These are phyloP conservation scores for Coelastrella sp. DNA, from an alignment of 139 green algal genomes.

Conservation along the genomic window DNA sequence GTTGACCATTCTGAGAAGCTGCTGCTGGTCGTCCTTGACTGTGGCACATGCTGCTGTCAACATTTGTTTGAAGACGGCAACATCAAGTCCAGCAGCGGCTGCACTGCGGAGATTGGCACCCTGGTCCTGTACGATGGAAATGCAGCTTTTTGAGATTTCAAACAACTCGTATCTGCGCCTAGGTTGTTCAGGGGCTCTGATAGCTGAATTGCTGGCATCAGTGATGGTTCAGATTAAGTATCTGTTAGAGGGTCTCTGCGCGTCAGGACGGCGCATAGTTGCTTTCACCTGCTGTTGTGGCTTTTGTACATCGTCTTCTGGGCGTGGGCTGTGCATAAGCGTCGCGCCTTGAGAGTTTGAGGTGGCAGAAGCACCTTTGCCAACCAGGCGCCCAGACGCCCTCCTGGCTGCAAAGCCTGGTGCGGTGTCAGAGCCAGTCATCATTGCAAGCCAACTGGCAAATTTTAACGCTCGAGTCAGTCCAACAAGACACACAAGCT, in stretches of 20 bases:
- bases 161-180: too few relatives aligned
- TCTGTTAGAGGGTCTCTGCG: too few relatives aligned
- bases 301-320: background rate
- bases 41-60: background rate
- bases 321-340: background rate
- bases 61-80: background rate
- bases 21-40: background rate
- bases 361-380: background rate
- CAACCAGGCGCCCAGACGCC: background rate
- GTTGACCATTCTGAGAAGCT: background rate
- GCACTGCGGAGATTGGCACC: background rate
- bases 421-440: background rate
- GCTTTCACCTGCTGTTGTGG: background rate
- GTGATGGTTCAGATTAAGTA: too few relatives aligned
- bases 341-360: background rate
- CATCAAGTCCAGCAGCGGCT: background rate
- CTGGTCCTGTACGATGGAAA: background rate
- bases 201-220: too few relatives aligned
- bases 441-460: too few relatives aligned
- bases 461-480: too few relatives aligned
- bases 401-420: background rate
- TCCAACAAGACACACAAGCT: background rate
- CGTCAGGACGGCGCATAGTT: too few relatives aligned
- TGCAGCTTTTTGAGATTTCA: background rate
- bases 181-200: too few relatives aligned